Percentiles rank a stretch among this genome's conserved stretches.
Conservation (phyloP, 306 rosid genomes). For the Fagus sylvatica region DNA sequence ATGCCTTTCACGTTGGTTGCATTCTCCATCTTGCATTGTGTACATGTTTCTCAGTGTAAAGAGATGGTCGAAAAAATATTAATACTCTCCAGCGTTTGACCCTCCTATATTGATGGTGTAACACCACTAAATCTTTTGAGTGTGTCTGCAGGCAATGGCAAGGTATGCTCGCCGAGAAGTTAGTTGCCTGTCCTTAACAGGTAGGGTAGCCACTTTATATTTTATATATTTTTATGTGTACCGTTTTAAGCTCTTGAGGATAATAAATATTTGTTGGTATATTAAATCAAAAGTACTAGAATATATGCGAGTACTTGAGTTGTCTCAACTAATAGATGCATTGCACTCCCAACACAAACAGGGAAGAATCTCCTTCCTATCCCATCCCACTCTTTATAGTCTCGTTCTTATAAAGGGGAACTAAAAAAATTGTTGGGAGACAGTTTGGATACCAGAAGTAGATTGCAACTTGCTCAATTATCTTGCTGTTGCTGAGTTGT, state of each 20-base stretch:
- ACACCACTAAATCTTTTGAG: slow-evolving; percentile 18
- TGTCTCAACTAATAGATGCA: background rate
- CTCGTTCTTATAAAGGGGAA: background rate
- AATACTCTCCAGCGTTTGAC: background rate
- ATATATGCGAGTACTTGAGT: background rate
- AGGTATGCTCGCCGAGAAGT: slow-evolving; percentile 81
- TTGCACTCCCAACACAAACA: background rate
- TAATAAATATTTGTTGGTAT: background rate
- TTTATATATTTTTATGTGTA: background rate
- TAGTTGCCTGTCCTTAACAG: slow-evolving; percentile 83
- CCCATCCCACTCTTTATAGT: background rate
- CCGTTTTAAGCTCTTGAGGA: background rate
- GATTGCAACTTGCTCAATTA: background rate
- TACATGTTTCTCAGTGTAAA: background rate
- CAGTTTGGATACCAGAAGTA: background rate
- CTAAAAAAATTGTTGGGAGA: background rate
- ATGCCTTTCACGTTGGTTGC: slow-evolving; percentile 10
- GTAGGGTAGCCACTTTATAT: slow-evolving; percentile 33
- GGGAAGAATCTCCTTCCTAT: background rate
- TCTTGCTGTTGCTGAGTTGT: background rate
- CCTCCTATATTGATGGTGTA: slow-evolving; percentile 6
- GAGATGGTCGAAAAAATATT: background rate
- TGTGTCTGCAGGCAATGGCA: slow-evolving; percentile 70
- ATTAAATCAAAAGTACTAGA: background rate
- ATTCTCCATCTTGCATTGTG: background rate